Percentiles rank a stretch among this genome's conserved stretches.
Conservation (phyloP, 768 basidiomycete species). For the Glaciozyma martinii region DNA sequence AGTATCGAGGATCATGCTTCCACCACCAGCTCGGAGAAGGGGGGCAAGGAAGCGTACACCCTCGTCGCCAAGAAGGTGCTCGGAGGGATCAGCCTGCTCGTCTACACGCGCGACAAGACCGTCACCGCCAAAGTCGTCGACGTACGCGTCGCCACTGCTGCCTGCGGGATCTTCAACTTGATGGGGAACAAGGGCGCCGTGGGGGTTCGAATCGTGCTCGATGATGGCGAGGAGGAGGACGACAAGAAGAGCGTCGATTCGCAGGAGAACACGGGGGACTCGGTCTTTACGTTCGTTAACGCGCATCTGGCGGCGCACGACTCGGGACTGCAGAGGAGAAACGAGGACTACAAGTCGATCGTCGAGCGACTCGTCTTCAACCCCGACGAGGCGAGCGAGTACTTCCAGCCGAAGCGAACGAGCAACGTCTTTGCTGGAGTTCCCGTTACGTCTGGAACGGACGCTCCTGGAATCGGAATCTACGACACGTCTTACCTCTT, state of each 20-base stretch:
- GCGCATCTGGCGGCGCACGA: slow-evolving; percentile 84
- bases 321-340: slow-evolving; percentile 53
- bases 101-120: slow-evolving; percentile 67
- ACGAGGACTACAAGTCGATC: slow-evolving; percentile 73
- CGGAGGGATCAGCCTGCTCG: slow-evolving; percentile 75
- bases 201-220: slow-evolving; percentile 59
- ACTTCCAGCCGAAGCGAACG: background rate
- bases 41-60: slow-evolving; percentile 61
- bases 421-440: slow-evolving; percentile 32
- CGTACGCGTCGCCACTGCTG: slow-evolving; percentile 67
- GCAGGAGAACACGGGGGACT: slow-evolving; percentile 55
- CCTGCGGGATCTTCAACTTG: slow-evolving; percentile 56
- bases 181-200: slow-evolving; percentile 97
- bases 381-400: slow-evolving; percentile 39
- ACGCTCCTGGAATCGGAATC: slow-evolving; percentile 40
- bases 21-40: slow-evolving; percentile 3
- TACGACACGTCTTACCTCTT: slow-evolving; percentile 65
- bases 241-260: slow-evolving; percentile 58
- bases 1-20: slow-evolving; percentile 11
- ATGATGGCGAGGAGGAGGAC: slow-evolving; percentile 41
- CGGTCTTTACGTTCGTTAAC: slow-evolving; percentile 63
- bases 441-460: background rate
- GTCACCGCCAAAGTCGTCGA: slow-evolving; percentile 52
- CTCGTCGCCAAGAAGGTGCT: slow-evolving; percentile 72
- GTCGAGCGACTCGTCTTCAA: slow-evolving; percentile 68